Percentiles rank a stretch among this genome's conserved stretches.
Conservation (phyloP, 768 basidiomycete genomes). For the Lentinus brumalis region DNA sequence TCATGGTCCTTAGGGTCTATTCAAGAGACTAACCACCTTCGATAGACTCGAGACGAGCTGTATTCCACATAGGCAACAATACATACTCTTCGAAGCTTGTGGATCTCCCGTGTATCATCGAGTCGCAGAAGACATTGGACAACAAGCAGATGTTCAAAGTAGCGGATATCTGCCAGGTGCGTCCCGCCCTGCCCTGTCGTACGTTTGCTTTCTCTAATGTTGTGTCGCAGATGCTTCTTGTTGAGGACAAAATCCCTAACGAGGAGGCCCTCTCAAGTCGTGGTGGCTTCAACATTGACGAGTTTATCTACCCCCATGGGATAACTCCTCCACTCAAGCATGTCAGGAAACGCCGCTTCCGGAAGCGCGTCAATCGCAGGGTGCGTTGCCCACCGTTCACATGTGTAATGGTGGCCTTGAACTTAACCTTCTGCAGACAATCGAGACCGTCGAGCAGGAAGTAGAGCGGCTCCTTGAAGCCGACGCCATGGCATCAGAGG, state of each 20-base stretch:
- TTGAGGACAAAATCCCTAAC: constrained; percentile 71
- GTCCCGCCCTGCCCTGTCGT: constrained; percentile 3
- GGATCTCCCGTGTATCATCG: constrained; percentile 91
- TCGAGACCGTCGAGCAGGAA: constrained; percentile 92
- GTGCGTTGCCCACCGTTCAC: constrained; percentile 41
- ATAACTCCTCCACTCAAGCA: constrained; percentile 91
- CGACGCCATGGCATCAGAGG: constrained; percentile 72
- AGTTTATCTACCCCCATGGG: constrained; percentile 97
- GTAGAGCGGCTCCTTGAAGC: constrained; percentile 85
- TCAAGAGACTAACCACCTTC: neutral
- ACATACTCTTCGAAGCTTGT: constrained; percentile 91
- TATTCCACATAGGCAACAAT: constrained; percentile 82
- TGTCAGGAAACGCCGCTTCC: constrained; percentile 88
- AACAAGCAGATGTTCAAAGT: constrained; percentile 98
- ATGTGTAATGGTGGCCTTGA: neutral
- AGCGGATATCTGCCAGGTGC: constrained; percentile 95
- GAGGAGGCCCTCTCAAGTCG: constrained; percentile 66
- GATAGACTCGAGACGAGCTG: constrained; percentile 85
- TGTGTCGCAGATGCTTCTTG: constrained; percentile 79
- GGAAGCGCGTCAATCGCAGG: constrained; percentile 83
- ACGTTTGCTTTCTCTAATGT: neutral
- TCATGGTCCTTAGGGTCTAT: too few relatives aligned
- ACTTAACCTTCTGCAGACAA: constrained; percentile 56
- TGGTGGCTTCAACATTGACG: constrained; percentile 84
- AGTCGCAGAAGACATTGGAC: constrained; percentile 94